Conservation (phyloP, 345 rosid species). For the Turnera subulata region DNA sequence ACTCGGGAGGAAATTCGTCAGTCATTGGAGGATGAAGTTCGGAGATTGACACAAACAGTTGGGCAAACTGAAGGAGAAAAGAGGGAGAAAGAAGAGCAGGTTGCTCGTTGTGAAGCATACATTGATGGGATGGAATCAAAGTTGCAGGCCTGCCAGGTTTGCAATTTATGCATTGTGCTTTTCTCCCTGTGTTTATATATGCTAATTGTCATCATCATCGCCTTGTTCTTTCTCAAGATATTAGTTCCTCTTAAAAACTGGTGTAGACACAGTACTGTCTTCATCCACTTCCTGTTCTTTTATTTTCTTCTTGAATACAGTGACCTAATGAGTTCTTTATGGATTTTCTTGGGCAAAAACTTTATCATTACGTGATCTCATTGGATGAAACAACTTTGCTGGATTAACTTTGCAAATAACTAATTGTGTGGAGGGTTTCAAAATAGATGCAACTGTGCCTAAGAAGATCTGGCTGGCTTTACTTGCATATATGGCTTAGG, state of each 20-base stretch:
- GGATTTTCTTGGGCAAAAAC: no score
- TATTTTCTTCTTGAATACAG: not conserved
- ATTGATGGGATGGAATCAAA: conserved; percentile 91
- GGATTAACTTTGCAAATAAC: not conserved
- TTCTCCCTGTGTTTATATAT: not conserved
- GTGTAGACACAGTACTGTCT: not conserved
- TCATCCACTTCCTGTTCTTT: not conserved
- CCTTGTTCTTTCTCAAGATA: not conserved
- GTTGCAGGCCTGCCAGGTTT: conserved; percentile 90
- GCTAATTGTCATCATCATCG: not conserved
- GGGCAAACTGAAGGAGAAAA: conserved; percentile 96
- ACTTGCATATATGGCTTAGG: no score
- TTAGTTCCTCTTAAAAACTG: not conserved
- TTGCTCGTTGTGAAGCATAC: conserved; percentile 88
- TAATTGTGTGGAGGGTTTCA: not conserved
- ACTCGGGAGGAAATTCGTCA: conserved; percentile 83
- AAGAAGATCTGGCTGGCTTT: no score
- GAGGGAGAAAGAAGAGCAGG: conserved; percentile 87
- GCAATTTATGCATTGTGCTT: conserved; percentile 1
- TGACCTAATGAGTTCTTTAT: no score
- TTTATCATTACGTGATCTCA: no score
- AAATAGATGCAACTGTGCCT: not conserved
- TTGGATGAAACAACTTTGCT: not conserved
- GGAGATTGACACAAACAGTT: conserved; percentile 73
- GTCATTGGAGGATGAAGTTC: conserved; percentile 86